Conservation (phyloP, 306 rosid genomes). For the Coriaria nepalensis region DNA sequence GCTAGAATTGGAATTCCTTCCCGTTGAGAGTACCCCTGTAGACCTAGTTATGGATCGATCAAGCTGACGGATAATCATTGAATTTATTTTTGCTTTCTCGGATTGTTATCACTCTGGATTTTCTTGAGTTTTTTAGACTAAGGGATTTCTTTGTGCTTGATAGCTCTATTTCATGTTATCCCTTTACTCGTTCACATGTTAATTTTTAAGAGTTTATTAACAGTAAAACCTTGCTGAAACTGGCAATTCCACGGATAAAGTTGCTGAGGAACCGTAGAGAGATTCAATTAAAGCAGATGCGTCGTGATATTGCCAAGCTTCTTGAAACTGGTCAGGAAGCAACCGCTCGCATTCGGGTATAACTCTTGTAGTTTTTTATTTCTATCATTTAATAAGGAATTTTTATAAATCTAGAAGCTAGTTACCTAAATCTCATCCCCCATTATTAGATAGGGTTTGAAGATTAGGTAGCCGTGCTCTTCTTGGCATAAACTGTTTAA, state of each 20-base stretch:
- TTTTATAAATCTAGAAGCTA: too few relatives aligned
- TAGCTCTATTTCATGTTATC: background rate
- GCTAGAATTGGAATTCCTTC: too few relatives aligned
- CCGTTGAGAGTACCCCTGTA: too few relatives aligned
- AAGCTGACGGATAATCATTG: too few relatives aligned
- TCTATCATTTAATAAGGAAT: background rate
- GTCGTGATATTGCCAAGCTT: slow-evolving; percentile 89
- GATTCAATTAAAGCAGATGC: slow-evolving; percentile 79
- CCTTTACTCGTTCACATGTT: background rate
- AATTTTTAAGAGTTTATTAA: background rate
- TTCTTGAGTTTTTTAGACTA: too few relatives aligned
- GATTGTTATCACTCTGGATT: too few relatives aligned
- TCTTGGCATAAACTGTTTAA: slow-evolving; percentile 1
- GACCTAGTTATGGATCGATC: too few relatives aligned
- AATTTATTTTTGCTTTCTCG: too few relatives aligned
- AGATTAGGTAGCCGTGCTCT: background rate
- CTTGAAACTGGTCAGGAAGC: slow-evolving; percentile 99
- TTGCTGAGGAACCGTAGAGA: slow-evolving; percentile 82
- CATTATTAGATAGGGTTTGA: background rate
- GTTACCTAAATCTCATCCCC: too few relatives aligned
- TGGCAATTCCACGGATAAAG: slow-evolving; percentile 90
- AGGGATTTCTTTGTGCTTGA: too few relatives aligned
- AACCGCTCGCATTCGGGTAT: slow-evolving; percentile 90
- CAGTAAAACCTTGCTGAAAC: slow-evolving; percentile 87
- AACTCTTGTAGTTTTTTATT: background rate